Percentiles rank a stretch among this genome's conserved stretches.
These are phyloP conservation scores for Candida sojae DNA, from an alignment of 1,139 yeast species.

Conservation along the genomic window DNA sequence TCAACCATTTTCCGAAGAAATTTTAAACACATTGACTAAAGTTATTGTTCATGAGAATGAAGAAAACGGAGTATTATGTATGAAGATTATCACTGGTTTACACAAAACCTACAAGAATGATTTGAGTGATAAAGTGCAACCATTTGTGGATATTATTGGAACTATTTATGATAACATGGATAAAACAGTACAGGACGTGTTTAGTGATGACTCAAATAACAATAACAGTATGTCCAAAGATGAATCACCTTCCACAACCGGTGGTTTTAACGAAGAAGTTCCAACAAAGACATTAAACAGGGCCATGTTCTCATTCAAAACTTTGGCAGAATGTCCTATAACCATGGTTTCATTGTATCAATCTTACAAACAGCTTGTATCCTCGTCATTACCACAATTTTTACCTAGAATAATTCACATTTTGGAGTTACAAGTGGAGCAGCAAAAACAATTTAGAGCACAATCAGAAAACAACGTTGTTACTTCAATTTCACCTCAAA, in stretches of 20 bases:
- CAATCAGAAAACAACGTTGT: constrained; percentile 60
- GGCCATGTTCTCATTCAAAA: constrained; percentile 83
- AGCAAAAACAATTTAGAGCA: constrained; percentile 44
- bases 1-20: constrained; percentile 65
- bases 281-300: constrained; percentile 45
- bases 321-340: constrained; percentile 94
- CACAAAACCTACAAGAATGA: constrained; percentile 81
- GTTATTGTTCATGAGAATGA: constrained; percentile 81
- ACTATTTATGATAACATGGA: constrained; percentile 82
- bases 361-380: constrained; percentile 76
- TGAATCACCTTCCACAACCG: constrained; percentile 31
- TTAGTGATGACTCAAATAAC: constrained; percentile 28
- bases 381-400: constrained; percentile 70
- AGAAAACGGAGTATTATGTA: constrained; percentile 90
- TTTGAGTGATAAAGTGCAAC: constrained; percentile 71
- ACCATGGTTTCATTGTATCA: constrained; percentile 92
- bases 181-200: constrained; percentile 66
- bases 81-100: constrained; percentile 85
- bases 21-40: constrained; percentile 62
- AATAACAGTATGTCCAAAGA: constrained; percentile 33
- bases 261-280: constrained; percentile 30
- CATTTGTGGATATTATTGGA: constrained; percentile 76
- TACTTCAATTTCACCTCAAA: constrained; percentile 59
- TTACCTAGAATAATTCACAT: constrained; percentile 82
- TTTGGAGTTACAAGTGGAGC: constrained; percentile 70